These are phyloP conservation scores for Cenococcum geophilum DNA, from an alignment of 495 filamentous ascomycete species.

Conservation along the genomic window DNA sequence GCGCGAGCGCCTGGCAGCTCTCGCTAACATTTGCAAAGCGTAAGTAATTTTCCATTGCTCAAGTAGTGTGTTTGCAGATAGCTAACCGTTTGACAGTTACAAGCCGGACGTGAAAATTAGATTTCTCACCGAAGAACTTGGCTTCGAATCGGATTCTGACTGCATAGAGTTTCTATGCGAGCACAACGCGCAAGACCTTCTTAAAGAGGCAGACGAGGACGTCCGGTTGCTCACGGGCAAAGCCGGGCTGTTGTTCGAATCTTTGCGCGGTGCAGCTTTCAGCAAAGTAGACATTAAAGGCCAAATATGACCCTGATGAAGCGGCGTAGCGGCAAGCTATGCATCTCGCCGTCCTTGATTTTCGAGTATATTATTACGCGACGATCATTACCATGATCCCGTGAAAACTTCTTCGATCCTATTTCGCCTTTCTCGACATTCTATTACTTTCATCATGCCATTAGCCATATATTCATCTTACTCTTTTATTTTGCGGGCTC, in stretches of 20 bases:
- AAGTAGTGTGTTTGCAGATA: neutral
- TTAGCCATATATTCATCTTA: neutral
- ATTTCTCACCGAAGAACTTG: slow-evolving; percentile 92
- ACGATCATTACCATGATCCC: too few species aligned
- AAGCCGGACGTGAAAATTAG: slow-evolving; percentile 81
- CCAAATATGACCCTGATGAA: slow-evolving; percentile 43
- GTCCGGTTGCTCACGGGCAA: slow-evolving; percentile 64
- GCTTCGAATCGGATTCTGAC: slow-evolving; percentile 87
- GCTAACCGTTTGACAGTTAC: slow-evolving; percentile 56
- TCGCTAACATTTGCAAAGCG: slow-evolving; percentile 89
- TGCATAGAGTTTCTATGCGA: slow-evolving; percentile 83
- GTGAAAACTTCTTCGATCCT: too few species aligned
- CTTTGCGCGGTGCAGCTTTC: slow-evolving; percentile 63
- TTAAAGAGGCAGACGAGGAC: slow-evolving; percentile 67
- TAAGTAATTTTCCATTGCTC: slow-evolving; percentile 51
- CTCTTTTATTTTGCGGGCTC: slow-evolving; percentile 15
- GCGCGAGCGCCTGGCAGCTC: slow-evolving; percentile 83
- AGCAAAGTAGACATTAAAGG: slow-evolving; percentile 91
- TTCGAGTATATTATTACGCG: too few species aligned
- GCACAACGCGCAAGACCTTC: slow-evolving; percentile 63
- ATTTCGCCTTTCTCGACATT: too few species aligned
- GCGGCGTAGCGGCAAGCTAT: neutral
- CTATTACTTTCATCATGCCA: neutral
- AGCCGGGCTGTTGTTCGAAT: slow-evolving; percentile 53
- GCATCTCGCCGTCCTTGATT: neutral